Base-by-base conservation (phyloP, 495 filamentous ascomycete genomes). In the Wilcoxina mikolae region DNA sequence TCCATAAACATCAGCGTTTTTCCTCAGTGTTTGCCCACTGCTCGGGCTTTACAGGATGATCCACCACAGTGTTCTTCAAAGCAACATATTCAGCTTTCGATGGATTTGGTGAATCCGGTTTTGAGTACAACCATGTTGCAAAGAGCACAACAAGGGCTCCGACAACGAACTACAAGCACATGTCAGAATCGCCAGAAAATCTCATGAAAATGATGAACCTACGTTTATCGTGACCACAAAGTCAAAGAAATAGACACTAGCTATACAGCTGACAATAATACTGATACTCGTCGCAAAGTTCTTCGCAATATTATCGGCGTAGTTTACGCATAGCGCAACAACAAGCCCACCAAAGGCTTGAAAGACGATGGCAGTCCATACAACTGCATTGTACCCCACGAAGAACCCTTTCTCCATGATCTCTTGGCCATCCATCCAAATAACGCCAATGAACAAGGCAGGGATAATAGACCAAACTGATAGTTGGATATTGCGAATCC, bases 401-500 rank as follows among this genome's bases (percentile, higher is more conserved):
- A 96, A 95, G 67, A 96, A 86, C 3, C 91, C 89, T 60, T 84
- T 77, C 65, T 79, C 78, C 20, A 82, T 76, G 54, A 98, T 88
- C 51, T 83, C 78, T 53, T 79, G 78, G 10, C 91, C 91, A 61
- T 98, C 91, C 51, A 84, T 83, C 63, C 84, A 81, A 2, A 94
- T 69, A 3, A 98, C 83, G 0, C 88, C 90, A 55, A 94, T 75
- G 57, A 95, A 80, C 0, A 95, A 70, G 1, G 88, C 85, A 0
- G 87, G 83, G 59, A 95, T 85, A 3, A 95, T 70, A 3, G 87
- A 93, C 69, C 93, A 95, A 61, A 95, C 81, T 0, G 87, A 84
- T 23, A 96, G 74, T 67, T 98, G 91, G 49, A 94, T 82, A 62
- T 98, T 98, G 28, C 91, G 79, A 38, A 91, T 80, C 91, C 91